Conservation (phyloP, 192 early-diverging fungal genomes). For the Mortierella hygrophila region DNA sequence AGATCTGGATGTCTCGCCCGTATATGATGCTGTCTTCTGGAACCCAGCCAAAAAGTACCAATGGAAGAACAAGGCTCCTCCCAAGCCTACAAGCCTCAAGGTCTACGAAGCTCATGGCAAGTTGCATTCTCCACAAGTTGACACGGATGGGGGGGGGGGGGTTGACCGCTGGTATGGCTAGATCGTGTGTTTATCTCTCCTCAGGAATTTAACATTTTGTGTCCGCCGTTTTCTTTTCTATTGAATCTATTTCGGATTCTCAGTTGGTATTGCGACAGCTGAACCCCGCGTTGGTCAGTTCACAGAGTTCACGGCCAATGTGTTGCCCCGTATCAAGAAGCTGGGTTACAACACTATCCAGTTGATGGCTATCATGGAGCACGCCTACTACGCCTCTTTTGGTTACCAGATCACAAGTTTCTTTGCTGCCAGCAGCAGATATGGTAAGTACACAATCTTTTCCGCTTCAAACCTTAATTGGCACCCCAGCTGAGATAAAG, state of each 20-base stretch:
- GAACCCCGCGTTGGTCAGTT: constrained; percentile 86
- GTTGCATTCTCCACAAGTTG: neutral
- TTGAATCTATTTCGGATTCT: constrained; percentile 6
- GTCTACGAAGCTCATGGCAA: constrained; percentile 83
- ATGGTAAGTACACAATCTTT: constrained; percentile 60
- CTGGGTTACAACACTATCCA: constrained; percentile 86
- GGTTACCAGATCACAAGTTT: constrained; percentile 98
- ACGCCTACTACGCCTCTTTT: constrained; percentile 97
- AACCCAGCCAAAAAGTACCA: constrained; percentile 84
- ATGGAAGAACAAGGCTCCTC: constrained; percentile 83
- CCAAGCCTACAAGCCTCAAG: constrained; percentile 73
- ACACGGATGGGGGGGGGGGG: neutral
- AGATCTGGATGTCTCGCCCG: constrained; percentile 81
- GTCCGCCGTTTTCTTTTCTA: neutral
- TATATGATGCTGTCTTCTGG: constrained; percentile 97
- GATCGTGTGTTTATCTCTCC: neutral
- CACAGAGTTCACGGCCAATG: constrained; percentile 85
- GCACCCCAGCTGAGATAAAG: neutral
- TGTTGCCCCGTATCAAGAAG: constrained; percentile 85
- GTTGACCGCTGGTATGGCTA: neutral
- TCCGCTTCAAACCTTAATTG: neutral
- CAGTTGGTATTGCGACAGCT: constrained; percentile 91
- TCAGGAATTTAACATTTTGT: neutral
- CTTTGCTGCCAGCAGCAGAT: constrained; percentile 90
- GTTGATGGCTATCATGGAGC: constrained; percentile 96